Evolutionary conservation across 495 filamentous ascomycete species (phyloP), one percentile per base, ranked within the genome.

Genomic region (Neurospora sublineolata): DNA sequence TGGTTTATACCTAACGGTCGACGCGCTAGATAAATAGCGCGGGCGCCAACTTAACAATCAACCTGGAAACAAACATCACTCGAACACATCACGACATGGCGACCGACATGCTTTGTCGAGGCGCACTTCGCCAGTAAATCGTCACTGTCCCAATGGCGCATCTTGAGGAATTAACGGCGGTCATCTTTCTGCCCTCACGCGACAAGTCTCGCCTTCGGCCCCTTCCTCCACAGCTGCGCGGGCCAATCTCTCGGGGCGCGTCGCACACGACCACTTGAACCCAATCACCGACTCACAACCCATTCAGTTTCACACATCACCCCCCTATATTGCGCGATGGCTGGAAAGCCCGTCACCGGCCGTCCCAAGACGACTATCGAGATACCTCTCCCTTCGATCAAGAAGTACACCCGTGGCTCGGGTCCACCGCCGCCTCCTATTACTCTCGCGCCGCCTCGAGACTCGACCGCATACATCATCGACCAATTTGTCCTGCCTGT

Each of bases 381-480:
- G 42, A 80, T 84, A 33, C 78, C 79, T 18, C n/a, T 84, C 7
- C 70, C 69, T 30, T 79, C 80, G 2, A 72, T 79, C 64, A 70
- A 40, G 58, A 74, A 72, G 30, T 84, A 84, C 68, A 76, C 78
- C 30, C 79, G 75, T 36, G 81, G 81, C 75, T 82, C 80, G 3
- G 82, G 81, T 1, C 82, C 81, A 2, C 79, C 79, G 0, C 72
- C 77, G 1, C 77, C 79, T n/a, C 80, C 77, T 9, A 75, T 84
- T 36, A 70, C 76, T 30, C 72, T 86, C 20, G 36, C 70, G 0
- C 83, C 79, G 14, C 76, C 77, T 7, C 69, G 75, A 69, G 84
- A 85, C 68, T 80, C 83, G 18, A 80, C 80, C 40, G 84, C 81
- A 20, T 84, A 82, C 72, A 84, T 86, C 69, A 74, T 84, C 75